A percentile compares a stretch with the other conserved stretches of the same genome.
These are phyloP conservation scores for Phytopythium sindhum DNA, from an alignment of 352 stramenopile genomes.

Conservation along the genomic window DNA sequence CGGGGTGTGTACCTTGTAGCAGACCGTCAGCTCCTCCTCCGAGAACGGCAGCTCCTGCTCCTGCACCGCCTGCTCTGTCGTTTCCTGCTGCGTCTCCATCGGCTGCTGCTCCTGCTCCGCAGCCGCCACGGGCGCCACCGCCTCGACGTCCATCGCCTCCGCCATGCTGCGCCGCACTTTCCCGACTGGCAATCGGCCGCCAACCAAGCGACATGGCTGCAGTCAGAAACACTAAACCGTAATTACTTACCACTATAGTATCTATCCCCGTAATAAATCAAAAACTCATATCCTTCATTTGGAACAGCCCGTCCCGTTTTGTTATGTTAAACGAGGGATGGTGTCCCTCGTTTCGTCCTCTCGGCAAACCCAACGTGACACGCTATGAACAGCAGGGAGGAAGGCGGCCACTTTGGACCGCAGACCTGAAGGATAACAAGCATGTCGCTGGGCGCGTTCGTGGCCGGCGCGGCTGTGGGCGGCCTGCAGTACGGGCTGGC, in stretches of 20 bases:
- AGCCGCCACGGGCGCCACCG: neutral
- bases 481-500: conserved; percentile 61
- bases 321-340: neutral
- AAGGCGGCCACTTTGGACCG: neutral
- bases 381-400: neutral
- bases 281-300: neutral
- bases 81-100: conserved; percentile 6
- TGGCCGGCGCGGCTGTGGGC: conserved; percentile 57
- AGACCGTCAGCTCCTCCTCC: conserved; percentile 53
- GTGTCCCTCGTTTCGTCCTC: neutral
- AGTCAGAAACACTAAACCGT: neutral
- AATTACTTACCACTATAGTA: neutral
- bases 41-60: conserved; percentile 66
- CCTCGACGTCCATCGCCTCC: conserved; percentile 36
- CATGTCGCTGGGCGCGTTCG: conserved; percentile 72
- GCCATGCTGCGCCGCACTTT: conserved; percentile 2
- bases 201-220: conserved; percentile 10
- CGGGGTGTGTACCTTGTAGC: conserved; percentile 41
- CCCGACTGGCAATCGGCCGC: conserved; percentile 7
- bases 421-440: conserved; percentile 4
- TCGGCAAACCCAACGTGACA: neutral
- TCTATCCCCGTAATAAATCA: neutral
- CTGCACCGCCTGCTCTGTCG: conserved; percentile 1
- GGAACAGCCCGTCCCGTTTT: neutral
- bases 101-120: conserved; percentile 1